Evolutionary conservation across 768 basidiomycete species (phyloP).

Genomic region (Pilatotrama ljubarskyi): DNA sequence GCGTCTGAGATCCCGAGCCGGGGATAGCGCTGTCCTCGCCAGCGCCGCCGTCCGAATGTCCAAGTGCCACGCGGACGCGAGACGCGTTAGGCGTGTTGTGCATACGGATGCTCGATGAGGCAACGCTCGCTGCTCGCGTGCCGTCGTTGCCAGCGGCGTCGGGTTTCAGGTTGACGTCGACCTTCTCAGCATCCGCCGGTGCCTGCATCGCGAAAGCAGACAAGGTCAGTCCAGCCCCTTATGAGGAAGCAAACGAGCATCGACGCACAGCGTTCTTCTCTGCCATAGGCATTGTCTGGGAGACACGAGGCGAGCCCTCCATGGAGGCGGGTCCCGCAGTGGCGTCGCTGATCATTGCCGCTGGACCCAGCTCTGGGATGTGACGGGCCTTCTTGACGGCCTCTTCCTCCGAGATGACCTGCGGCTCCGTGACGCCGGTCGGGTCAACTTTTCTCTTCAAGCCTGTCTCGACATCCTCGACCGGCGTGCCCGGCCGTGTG

Average conservation of each 20-base stretch:
- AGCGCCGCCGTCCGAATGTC: background rate
- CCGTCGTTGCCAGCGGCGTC: background rate
- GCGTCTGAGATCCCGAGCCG: background rate
- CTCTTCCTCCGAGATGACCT: background rate
- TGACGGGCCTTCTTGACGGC: background rate
- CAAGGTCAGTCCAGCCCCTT: background rate
- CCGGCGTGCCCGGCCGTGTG: constrained; percentile 2
- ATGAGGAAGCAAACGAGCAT: background rate
- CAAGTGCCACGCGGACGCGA: background rate
- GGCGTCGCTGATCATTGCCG: constrained; percentile 16
- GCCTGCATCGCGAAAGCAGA: background rate
- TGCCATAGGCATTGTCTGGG: background rate
- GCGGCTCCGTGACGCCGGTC: background rate
- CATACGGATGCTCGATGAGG: background rate
- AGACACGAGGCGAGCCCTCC: background rate
- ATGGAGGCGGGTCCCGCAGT: background rate
- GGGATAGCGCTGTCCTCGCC: background rate
- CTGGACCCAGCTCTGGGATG: constrained; percentile 13
- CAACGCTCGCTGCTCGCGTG: background rate
- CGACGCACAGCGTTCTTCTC: background rate
- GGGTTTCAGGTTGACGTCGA: constrained; percentile 12
- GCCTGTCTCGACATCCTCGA: constrained; percentile 14
- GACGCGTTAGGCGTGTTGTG: background rate
- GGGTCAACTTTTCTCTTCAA: constrained; percentile 7
- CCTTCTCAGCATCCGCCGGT: background rate